Conservation (phyloP, 2,329 filamentous ascomycete genomes). For the Erysiphe pulchra region DNA sequence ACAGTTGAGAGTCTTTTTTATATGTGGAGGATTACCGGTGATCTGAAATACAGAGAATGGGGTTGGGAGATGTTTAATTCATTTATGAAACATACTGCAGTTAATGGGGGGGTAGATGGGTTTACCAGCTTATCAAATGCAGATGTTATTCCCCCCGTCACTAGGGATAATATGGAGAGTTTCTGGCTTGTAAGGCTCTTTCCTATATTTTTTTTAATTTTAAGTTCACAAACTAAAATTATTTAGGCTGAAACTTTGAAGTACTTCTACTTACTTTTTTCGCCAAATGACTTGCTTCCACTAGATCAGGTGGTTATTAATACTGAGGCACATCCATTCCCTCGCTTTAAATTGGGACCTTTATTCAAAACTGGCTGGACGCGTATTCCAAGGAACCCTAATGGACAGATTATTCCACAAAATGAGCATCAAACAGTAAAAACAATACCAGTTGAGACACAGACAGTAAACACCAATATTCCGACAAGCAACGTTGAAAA, state of each 20-base stretch:
- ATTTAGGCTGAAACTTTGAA: constrained; percentile 76
- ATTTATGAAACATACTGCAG: constrained; percentile 65
- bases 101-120: constrained; percentile 40
- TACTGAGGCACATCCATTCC: constrained; percentile 81
- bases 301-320: constrained; percentile 79
- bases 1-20: constrained; percentile 93
- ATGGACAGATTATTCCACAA: constrained; percentile 7
- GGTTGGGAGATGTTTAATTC: constrained; percentile 96
- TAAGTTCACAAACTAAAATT: constrained; percentile 3
- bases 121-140: constrained; percentile 66
- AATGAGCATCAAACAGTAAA: no score
- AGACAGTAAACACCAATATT: no score
- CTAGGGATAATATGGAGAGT: constrained; percentile 87
- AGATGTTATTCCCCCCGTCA: constrained; percentile 38
- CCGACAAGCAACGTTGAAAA: no score
- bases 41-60: constrained; percentile 76
- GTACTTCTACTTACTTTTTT: constrained; percentile 91
- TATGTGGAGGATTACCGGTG: constrained; percentile 95
- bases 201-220: constrained; percentile 1
- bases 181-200: constrained; percentile 63
- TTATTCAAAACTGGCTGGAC: constrained; percentile 63
- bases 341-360: constrained; percentile 57
- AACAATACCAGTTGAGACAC: no score
- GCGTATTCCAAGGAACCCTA: constrained; percentile 31
- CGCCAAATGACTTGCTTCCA: constrained; percentile 54